Percentiles rank a stretch among this genome's conserved stretches.
Conservation (phyloP, 106 monocot genomes). For the Phalaenopsis aphrodite region DNA sequence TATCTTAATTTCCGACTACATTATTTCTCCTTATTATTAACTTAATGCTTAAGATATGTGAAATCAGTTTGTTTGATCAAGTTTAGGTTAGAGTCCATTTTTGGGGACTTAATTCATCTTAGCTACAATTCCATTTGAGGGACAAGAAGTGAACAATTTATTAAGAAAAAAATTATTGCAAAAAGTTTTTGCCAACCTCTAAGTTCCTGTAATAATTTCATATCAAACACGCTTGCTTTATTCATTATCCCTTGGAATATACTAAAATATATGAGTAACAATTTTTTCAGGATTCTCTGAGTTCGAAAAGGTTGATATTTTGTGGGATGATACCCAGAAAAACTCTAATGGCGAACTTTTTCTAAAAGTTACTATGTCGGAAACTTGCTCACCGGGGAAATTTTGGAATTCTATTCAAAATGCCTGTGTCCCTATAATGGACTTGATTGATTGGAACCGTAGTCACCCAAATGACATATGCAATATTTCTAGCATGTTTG, state of each 20-base stretch:
- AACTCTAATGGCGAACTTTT: conserved; percentile 41
- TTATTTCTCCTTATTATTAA: neutral
- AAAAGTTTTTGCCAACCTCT: neutral
- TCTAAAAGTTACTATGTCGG: conserved; percentile 49
- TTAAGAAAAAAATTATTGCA: conserved; percentile 1
- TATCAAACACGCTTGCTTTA: neutral
- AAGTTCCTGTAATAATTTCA: neutral
- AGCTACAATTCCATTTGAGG: neutral
- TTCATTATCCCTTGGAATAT: neutral
- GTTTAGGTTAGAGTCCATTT: no score
- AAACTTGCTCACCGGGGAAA: conserved; percentile 27
- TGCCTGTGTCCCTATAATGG: conserved; percentile 86
- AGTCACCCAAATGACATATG: conserved; percentile 54
- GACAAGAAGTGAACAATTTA: neutral
- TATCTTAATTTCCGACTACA: neutral
- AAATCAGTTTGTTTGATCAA: no score
- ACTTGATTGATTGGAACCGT: conserved; percentile 76
- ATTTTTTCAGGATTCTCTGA: conserved; percentile 58
- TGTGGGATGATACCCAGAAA: conserved; percentile 40
- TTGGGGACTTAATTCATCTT: neutral
- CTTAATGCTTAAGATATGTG: neutral
- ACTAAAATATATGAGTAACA: neutral
- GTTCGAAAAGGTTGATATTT: conserved; percentile 64
- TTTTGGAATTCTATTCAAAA: conserved; percentile 58
- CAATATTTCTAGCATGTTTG: conserved; percentile 33